phyloP scores from a whole-genome alignment of 2,329 filamentous ascomycete species.

The Pestalotiopsis sp. region DNA sequence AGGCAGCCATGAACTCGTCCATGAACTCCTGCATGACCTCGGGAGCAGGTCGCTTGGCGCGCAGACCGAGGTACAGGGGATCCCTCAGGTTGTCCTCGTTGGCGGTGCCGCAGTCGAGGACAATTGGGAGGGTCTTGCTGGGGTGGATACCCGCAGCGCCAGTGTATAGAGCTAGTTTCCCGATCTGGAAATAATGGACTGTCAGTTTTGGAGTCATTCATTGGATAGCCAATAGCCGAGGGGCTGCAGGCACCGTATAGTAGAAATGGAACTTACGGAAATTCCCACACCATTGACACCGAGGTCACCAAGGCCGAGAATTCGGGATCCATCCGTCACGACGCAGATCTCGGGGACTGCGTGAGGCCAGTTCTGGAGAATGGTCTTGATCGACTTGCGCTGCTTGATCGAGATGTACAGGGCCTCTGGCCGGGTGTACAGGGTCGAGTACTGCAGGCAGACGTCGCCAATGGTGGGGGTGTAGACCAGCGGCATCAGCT shows the following conservation, averaged over 20 bases:
- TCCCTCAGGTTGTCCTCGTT: constrained; percentile 67
- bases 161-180: constrained; percentile 93
- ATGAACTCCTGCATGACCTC: constrained; percentile 87
- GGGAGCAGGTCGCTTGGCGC: constrained; percentile 75
- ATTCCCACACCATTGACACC: constrained; percentile 98
- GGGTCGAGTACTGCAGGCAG: constrained; percentile 91
- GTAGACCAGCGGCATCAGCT: constrained; percentile 82
- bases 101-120: constrained; percentile 65
- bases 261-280: constrained; percentile 58
- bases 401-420: constrained; percentile 97
- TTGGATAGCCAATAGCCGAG: constrained; percentile 8
- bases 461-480: constrained; percentile 93
- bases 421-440: constrained; percentile 93
- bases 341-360: constrained; percentile 90
- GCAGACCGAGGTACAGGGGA: constrained; percentile 85
- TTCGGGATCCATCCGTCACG: constrained; percentile 93
- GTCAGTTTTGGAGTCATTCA: constrained; percentile 1
- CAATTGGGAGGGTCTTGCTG: constrained; percentile 74
- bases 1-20: constrained; percentile 95
- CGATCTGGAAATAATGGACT: constrained; percentile 54
- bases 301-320: constrained; percentile 87
- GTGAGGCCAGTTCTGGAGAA: constrained; percentile 93
- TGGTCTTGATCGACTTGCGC: constrained; percentile 82
- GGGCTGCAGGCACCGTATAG: neutral
- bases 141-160: constrained; percentile 94